Base-by-base conservation (phyloP, 1,284 basidiomycete genomes). In the Mycosarcoma maydis region DNA sequence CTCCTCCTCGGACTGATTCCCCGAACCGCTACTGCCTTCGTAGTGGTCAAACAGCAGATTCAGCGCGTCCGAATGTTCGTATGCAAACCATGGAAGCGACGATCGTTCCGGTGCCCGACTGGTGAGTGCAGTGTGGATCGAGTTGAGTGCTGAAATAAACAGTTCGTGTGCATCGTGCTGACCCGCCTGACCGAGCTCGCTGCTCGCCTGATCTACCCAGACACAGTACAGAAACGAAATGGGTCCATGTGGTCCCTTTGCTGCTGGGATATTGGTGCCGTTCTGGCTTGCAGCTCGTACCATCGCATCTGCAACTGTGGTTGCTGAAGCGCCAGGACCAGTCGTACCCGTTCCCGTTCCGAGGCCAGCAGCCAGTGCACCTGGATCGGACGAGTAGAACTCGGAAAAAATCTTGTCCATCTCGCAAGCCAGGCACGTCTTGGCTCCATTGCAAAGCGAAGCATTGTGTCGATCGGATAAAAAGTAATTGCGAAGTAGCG, bases 151-250 rank as follows among this genome's bases (percentile, higher is more conserved):
- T 11, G 72, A 75, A 39, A 82, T 82, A 47, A 83, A 80, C 44
- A 81, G 80, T 83, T 94, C 92, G 83, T 95, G 92, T 0, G 92
- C 92, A 70, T 94, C 94, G 77, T 97, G 95, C 82, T 98, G 95
- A 0, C 92, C 89, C 73, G 97, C 91, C 2, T 92, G 92, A 8
- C 92, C 88, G 4, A 97, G 85, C 72, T 95, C 92, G 88, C 82
- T 3, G 90, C 90, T 30, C 44, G 61, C 69, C 32, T 71, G 64
- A 23, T 89, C 88, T 70, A 90, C 88, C 94, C 94, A 98, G 46
- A 91, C 91, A 32, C 90, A 89, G 36, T 89, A 87, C 11, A 97
- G 86, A 82, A 98, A 90, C 3, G 89, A 88, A 2, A 90, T 88
- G 0, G 95, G 94, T 0, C 91, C 93, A 73, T 88, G 90, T 0